Percentiles rank a stretch among this genome's conserved stretches.
These are phyloP conservation scores for Backusella tuberculispora DNA, from an alignment of 192 early-diverging fungal genomes.

Conservation along the genomic window DNA sequence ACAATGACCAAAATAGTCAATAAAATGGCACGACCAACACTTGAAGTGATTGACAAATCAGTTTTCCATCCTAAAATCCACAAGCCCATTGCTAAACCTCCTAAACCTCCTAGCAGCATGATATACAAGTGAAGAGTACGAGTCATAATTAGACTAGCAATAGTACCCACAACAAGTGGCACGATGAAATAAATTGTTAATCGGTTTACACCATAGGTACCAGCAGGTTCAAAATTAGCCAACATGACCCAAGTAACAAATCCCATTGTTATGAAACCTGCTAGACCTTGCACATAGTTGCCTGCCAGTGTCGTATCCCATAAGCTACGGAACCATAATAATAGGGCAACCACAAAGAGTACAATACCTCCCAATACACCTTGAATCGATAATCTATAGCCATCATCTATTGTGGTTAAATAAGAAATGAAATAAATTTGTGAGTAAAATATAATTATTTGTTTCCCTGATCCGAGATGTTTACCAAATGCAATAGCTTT, in stretches of 20 bases:
- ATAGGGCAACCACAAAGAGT: conserved; percentile 35
- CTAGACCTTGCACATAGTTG: conserved; percentile 31
- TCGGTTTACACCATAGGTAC: conserved; percentile 31
- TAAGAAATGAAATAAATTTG: not conserved
- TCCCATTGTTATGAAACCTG: conserved; percentile 45
- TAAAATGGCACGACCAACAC: conserved; percentile 42
- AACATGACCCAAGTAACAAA: conserved; percentile 45
- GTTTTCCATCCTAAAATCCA: conserved; percentile 52
- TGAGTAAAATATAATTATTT: not conserved
- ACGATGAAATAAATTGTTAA: conserved; percentile 44
- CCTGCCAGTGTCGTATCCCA: conserved; percentile 22
- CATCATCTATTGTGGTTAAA: conserved; percentile 19
- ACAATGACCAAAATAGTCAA: conserved; percentile 40
- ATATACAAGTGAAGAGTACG: conserved; percentile 42
- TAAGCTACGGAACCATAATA: conserved; percentile 38
- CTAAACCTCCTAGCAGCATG: conserved; percentile 42
- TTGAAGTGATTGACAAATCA: conserved; percentile 37
- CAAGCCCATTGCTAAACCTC: conserved; percentile 43
- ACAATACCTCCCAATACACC: conserved; percentile 40
- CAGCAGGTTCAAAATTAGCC: conserved; percentile 49
- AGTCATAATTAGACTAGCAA: conserved; percentile 40
- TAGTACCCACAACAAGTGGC: conserved; percentile 39
- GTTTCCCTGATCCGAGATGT: not conserved
- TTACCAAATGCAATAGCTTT: conserved; percentile 21
- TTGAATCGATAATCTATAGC: conserved; percentile 43